These are phyloP conservation scores for Saccharomycopsis hybrid DNA, from an alignment of 1,139 yeast genomes.

Conservation along the genomic window DNA sequence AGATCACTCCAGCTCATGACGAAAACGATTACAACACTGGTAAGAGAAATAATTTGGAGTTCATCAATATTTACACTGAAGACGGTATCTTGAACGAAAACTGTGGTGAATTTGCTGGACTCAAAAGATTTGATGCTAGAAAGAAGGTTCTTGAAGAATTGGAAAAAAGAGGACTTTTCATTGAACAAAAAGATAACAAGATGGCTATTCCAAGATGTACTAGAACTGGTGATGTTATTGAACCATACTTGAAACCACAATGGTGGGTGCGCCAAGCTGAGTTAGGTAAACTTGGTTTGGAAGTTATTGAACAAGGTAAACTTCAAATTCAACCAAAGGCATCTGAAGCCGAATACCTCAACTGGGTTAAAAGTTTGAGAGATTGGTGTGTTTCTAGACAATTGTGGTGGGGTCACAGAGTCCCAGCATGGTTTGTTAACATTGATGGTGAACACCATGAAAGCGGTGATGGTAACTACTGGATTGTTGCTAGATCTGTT, in stretches of 20 bases:
- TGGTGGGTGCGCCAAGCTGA: constrained; percentile 97
- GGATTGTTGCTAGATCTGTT: constrained; percentile 84
- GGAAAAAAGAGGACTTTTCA: constrained; percentile 64
- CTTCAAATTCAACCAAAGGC: constrained; percentile 80
- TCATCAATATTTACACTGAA: constrained; percentile 85
- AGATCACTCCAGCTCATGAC: constrained; percentile 98
- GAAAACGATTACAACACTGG: constrained; percentile 96
- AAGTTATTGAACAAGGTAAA: constrained; percentile 78
- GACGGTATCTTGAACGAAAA: constrained; percentile 85
- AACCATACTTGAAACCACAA: constrained; percentile 95
- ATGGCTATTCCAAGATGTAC: constrained; percentile 93
- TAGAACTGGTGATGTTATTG: constrained; percentile 94
- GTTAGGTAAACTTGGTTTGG: constrained; percentile 84
- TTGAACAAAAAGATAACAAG: constrained; percentile 88
- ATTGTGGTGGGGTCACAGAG: constrained; percentile 99
- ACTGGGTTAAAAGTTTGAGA: constrained; percentile 94
- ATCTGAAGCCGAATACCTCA: constrained; percentile 89
- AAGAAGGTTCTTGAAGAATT: constrained; percentile 73
- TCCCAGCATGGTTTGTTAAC: constrained; percentile 87
- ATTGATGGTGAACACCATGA: constrained; percentile 58
- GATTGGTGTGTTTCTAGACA: constrained; percentile 99
- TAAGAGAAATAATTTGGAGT: constrained; percentile 84
- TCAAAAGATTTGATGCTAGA: constrained; percentile 95
- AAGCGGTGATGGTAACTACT: constrained; percentile 59
- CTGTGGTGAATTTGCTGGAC: constrained; percentile 90